Evolutionary conservation across 495 filamentous ascomycete genomes (phyloP).

Genomic region (Aspergillus panamensis): DNA sequence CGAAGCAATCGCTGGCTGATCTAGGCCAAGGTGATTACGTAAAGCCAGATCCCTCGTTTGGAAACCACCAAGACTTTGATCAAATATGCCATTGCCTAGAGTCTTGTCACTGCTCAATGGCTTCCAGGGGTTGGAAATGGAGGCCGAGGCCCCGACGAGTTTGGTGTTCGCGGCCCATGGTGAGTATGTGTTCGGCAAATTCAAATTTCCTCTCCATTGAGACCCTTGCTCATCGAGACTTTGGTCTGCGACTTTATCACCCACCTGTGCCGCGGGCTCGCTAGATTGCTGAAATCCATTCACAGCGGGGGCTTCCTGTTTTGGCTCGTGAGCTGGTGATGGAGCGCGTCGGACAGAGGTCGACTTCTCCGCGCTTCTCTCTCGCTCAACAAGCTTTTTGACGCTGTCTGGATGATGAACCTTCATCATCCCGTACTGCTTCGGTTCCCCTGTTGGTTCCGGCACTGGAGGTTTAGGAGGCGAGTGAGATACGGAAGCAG

Average conservation of each 20-base stretch:
- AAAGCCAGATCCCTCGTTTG: slow-evolving; percentile 37
- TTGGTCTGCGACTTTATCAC: slow-evolving; percentile 24
- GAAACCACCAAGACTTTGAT: slow-evolving; percentile 54
- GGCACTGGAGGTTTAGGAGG: slow-evolving; percentile 52
- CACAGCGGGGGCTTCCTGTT: slow-evolving; percentile 26
- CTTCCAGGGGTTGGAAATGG: slow-evolving; percentile 68
- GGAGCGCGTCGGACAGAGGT: slow-evolving; percentile 28
- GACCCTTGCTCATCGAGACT: slow-evolving; percentile 34
- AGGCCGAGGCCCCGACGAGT: slow-evolving; percentile 33
- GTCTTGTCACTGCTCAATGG: slow-evolving; percentile 65
- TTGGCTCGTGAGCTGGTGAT: slow-evolving; percentile 36
- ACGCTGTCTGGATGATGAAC: slow-evolving; percentile 51
- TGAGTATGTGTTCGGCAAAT: slow-evolving; percentile 34
- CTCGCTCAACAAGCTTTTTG: slow-evolving; percentile 42
- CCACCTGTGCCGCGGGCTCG: slow-evolving; percentile 21
- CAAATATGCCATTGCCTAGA: slow-evolving; percentile 78
- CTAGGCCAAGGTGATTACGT: slow-evolving; percentile 38
- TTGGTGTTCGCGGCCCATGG: slow-evolving; percentile 41
- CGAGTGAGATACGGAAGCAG: slow-evolving; percentile 33
- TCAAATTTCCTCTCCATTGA: slow-evolving; percentile 40
- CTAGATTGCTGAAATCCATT: slow-evolving; percentile 28
- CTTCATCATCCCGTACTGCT: slow-evolving; percentile 60
- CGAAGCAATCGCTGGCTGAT: slow-evolving; percentile 33
- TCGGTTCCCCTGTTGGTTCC: slow-evolving; percentile 50
- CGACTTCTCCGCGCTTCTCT: slow-evolving; percentile 38